Base-by-base conservation (phyloP, 192 early-diverging fungal genomes). In the Rhizophagus clarus region DNA sequence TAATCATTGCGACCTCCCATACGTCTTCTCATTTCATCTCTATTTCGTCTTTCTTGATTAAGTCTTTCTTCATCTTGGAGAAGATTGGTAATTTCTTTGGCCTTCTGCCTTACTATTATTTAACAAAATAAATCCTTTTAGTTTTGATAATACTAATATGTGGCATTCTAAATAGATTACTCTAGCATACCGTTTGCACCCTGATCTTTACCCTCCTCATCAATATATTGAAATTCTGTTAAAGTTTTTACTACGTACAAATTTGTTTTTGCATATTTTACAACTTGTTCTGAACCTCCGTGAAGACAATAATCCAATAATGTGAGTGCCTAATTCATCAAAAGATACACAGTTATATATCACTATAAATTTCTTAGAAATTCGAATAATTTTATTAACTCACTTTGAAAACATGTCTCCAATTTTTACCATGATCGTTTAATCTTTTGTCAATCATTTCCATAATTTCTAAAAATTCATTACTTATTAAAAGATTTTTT, bases 391-490 rank as follows among this genome's bases (percentile, higher is more conserved):
- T 14, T 79, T 31, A 22, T n/a, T 62, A 61, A 64, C 72, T 82
- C 88, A 96, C 95, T 88, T 99, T 99, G 84, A 95, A 98, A 37
- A 99, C 97, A 85, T 99, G 98, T 74, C 97, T 88, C 98, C 98
- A 99, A 87, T 97, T 93, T 86, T 96, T 97, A 49, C 98, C 98
- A 81, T 93, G 93, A 86, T 99, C 98, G 81, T 98, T 98, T 82
- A 99, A 86, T 11, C 97, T 91, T 89, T 97, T 98, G 83, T 99
- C 97, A 37, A 99, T 82, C 85, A 99, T 97, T 80, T 98, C 96
- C 97, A 99, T 98, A 69, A 99, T 95, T 79, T 96, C 97, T 75
- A 96, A 69, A 89, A 97, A 98, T 64, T 96, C 94, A 66, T 92
- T 61, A 62, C 56, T 56, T 37, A 12, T 31, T 4, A 40, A 31